Base-by-base conservation (phyloP, 352 stramenopile genomes). In the Phytophthora boehmeriae region DNA sequence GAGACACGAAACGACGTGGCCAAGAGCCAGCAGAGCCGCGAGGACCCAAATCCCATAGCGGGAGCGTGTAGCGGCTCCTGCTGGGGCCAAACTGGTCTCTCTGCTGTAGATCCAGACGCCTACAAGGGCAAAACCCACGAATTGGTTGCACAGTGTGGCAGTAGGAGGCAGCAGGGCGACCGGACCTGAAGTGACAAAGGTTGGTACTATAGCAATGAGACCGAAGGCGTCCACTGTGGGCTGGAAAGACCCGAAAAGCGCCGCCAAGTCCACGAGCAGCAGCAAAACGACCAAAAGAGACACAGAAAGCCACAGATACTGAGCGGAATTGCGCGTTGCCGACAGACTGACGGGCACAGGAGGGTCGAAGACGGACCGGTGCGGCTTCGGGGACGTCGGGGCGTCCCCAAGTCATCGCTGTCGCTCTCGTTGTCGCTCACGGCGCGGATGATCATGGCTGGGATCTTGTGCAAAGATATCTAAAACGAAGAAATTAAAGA, bases 371-470 rank as follows among this genome's bases (percentile, higher is more conserved):
- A 70, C 59, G 11, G 71, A 75, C 20, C 46, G 62, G 3, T 42
- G 45, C 19, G 27, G 28, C 1, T 23, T 27, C 17, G 59, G 47
- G 6, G 55, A 39, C 5, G 38, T 36, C n/a, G 39, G 19, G 52
- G 59, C 16, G 63, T 43, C 42, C 28, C 30, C 39, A 59, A 27
- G 5, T 49, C 38, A 28, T 78, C 63, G 48, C 83, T 72, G 45
- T 79, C 70, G 19, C 73, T 74, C 17, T 88, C 80, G 65, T 63
- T 71, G 63, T 85, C 74, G 51, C 72, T 89, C 23, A 73, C 78
- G 1, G 85, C 80, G 17, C 85, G 85, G 49, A 94, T 78, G 74
- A 94, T 94, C 85, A 94, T 94, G 16, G 25, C 25, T 38, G 20
- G 27, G 61, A 61, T 58, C 54, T n/a, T n/a, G n/a, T n/a, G n/a